Base-by-base conservation (phyloP, 345 rosid genomes). In the Gossypium mustelinum region DNA sequence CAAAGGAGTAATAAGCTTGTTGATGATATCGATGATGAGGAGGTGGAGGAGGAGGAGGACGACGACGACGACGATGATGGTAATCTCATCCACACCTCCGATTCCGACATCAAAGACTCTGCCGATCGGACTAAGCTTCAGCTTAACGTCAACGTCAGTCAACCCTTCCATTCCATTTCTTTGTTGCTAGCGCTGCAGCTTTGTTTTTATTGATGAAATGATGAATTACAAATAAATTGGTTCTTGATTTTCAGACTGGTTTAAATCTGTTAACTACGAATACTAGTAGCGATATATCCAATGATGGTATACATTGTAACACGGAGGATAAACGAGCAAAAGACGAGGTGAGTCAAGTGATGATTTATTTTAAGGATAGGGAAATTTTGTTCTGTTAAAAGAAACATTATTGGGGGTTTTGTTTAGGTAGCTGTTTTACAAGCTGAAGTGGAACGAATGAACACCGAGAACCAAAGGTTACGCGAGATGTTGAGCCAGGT, bases 221-320 rank as follows among this genome's bases (percentile, higher is more conserved):
- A 13, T 16, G 14, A 6, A 22, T 50, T 54, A 7, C 41, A 34
- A 34, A 34, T 56, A 11, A 43, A 1, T 64, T 68, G 44, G 13
- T 57, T 68, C 3, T 45, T 56, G 18, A 6, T 55, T 27, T 73
- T 10, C 77, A 90, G 94, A 90, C 94, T 39, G 92, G 89, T 45
- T 69, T 88, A 82, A 85, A 90, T 82, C 87, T 90, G 71, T 83
- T 88, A 43, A 88, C 87, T 14, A 80, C 87, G 0, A 87, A 87
- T 14, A 76, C 90, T 0, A 87, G 87, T 44, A 88, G 92, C 41
- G 94, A 90, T 52, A 89, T 85, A 73, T 90, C 92, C 45, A 74
- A 90, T 24, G 92, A 87, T 63, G 90, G 92, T 55, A 86, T 82
- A 0, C 84, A 89, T 0, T 79, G 85, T 0, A 84, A 80, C 78